A percentile compares a stretch with the other conserved stretches of the same genome.
Conservation (phyloP, 1,284 basidiomycete genomes). For the Ganoderma leucocontextum region DNA sequence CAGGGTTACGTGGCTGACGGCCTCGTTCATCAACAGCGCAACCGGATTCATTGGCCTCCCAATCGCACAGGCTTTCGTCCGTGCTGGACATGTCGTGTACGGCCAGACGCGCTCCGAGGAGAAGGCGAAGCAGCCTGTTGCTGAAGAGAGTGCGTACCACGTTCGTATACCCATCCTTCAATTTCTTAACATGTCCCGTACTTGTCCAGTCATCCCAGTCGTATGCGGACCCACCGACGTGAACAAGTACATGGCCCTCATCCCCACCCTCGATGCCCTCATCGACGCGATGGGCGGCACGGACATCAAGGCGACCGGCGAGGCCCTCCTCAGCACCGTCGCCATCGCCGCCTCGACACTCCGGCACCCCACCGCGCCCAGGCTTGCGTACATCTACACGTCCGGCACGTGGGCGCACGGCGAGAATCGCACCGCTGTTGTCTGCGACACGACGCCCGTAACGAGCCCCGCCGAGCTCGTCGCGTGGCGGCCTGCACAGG, state of each 20-base stretch:
- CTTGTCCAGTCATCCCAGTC: slow-evolving; percentile 53
- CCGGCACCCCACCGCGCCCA: slow-evolving; percentile 47
- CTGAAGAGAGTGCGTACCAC: slow-evolving; percentile 52
- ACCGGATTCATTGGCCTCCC: slow-evolving; percentile 58
- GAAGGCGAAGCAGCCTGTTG: slow-evolving; percentile 49
- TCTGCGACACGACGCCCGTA: slow-evolving; percentile 48
- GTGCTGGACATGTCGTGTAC: slow-evolving; percentile 62
- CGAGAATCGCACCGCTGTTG: slow-evolving; percentile 44
- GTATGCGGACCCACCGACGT: slow-evolving; percentile 45
- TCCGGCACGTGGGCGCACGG: slow-evolving; percentile 60
- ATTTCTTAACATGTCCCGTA: neutral
- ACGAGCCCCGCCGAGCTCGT: slow-evolving; percentile 41
- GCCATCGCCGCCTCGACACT: slow-evolving; percentile 36
- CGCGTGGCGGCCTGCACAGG: slow-evolving; percentile 48
- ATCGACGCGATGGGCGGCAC: slow-evolving; percentile 48
- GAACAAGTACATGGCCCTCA: slow-evolving; percentile 49
- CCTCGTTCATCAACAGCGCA: slow-evolving; percentile 28
- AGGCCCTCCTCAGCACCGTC: slow-evolving; percentile 47
- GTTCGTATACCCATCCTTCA: neutral
- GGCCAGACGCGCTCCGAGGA: slow-evolving; percentile 54
- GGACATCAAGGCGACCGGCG: slow-evolving; percentile 35
- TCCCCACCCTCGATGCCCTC: slow-evolving; percentile 53
- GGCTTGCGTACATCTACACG: slow-evolving; percentile 59
- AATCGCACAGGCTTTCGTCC: slow-evolving; percentile 54
- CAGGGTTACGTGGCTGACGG: neutral